Conservation (phyloP, 2,329 filamentous ascomycete genomes). For the Aaosphaeria arxii region DNA sequence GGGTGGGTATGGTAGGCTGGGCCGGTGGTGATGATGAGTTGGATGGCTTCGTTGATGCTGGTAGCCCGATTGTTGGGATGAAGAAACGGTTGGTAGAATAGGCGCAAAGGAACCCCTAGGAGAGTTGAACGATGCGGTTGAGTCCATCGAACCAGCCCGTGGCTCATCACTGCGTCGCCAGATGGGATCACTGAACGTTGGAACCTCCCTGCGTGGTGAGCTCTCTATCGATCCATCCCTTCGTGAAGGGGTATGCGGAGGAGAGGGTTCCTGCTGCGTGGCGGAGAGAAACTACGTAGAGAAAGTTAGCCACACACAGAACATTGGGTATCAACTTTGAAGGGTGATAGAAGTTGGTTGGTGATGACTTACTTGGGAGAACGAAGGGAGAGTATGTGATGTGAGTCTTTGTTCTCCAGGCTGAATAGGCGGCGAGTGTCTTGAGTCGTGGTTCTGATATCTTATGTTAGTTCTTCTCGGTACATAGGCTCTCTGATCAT, state of each 20-base stretch:
- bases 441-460: slow-evolving; percentile 23
- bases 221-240: slow-evolving; percentile 22
- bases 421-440: slow-evolving; percentile 33
- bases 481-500: background rate
- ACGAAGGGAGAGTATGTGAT: slow-evolving; percentile 25
- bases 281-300: slow-evolving; percentile 20
- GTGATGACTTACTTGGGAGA: slow-evolving; percentile 23
- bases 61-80: too few relatives aligned
- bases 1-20: slow-evolving; percentile 22
- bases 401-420: slow-evolving; percentile 24
- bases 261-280: slow-evolving; percentile 25
- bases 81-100: too few relatives aligned
- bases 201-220: slow-evolving; percentile 17
- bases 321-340: too few relatives aligned
- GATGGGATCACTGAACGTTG: background rate
- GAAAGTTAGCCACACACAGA: background rate
- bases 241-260: slow-evolving; percentile 30
- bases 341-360: background rate
- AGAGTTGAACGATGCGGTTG: too few relatives aligned
- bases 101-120: too few relatives aligned
- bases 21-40: slow-evolving; percentile 21
- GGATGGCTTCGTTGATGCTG: background rate
- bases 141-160: too few relatives aligned
- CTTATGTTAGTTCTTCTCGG: background rate
- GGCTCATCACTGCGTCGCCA: background rate